Percentiles rank a stretch among this genome's conserved stretches.
phyloP scores from a whole-genome alignment of 2,329 filamentous ascomycete species.

The Aspergillus novoparasiticus region DNA sequence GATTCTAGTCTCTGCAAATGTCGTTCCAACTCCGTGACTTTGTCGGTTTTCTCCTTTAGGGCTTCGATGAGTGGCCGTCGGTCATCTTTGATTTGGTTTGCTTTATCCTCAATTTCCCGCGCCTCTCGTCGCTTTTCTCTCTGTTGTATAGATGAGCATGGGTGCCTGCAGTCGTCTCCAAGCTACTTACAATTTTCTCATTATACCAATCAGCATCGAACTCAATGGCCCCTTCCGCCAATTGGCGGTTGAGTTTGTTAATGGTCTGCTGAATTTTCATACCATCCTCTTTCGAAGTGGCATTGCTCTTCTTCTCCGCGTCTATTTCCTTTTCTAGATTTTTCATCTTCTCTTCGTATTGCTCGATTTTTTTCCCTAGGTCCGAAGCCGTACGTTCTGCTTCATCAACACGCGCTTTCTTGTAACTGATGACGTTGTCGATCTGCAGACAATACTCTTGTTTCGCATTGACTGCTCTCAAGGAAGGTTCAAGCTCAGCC shows the following conservation, averaged over 20 bases:
- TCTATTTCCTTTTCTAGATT: slow-evolving; percentile 46
- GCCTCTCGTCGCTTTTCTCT: slow-evolving; percentile 55
- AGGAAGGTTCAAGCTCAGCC: slow-evolving; percentile 64
- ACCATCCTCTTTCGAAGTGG: slow-evolving; percentile 56
- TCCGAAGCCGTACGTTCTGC: slow-evolving; percentile 54
- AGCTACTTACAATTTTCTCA: slow-evolving; percentile 64
- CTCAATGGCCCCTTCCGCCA: slow-evolving; percentile 63
- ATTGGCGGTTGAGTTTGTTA: slow-evolving; percentile 62
- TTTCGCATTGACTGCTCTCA: slow-evolving; percentile 71
- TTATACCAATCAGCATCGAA: slow-evolving; percentile 75
- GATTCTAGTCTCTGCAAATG: slow-evolving; percentile 68
- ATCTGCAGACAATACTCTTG: slow-evolving; percentile 63
- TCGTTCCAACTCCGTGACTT: slow-evolving; percentile 45
- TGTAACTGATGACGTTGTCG: slow-evolving; percentile 56
- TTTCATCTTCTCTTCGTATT: slow-evolving; percentile 39
- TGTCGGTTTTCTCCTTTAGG: slow-evolving; percentile 37
- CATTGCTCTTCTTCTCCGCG: slow-evolving; percentile 55
- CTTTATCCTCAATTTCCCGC: slow-evolving; percentile 42
- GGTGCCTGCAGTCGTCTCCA: background rate
- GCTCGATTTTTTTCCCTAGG: slow-evolving; percentile 45
- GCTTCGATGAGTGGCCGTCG: slow-evolving; percentile 34
- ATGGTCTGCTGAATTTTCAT: slow-evolving; percentile 59
- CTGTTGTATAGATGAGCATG: slow-evolving; percentile 44
- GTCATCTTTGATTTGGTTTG: slow-evolving; percentile 44
- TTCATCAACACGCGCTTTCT: slow-evolving; percentile 56